A percentile compares a stretch with the other conserved stretches of the same genome.
phyloP scores from a whole-genome alignment of 2,329 filamentous ascomycete species.

The Curvularia sp. region DNA sequence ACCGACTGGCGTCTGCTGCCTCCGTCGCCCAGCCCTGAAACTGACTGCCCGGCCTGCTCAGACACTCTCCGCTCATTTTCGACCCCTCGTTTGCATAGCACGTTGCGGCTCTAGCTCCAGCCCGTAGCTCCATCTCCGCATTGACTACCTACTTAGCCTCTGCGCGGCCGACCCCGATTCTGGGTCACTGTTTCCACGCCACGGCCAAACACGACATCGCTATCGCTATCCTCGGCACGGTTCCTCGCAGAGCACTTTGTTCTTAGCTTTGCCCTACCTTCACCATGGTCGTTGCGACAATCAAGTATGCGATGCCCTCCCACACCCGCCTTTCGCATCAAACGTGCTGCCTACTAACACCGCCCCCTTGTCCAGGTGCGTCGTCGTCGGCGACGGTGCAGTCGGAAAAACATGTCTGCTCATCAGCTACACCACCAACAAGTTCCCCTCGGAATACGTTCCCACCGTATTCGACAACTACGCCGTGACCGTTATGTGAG shows the following conservation, averaged over 20 bases:
- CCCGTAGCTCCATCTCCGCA: slow-evolving; percentile 33
- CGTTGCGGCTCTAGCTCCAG: slow-evolving; percentile 24
- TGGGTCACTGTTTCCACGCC: slow-evolving; percentile 21
- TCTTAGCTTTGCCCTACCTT: slow-evolving; percentile 1
- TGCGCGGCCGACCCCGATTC: slow-evolving; percentile 27
- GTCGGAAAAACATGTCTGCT: slow-evolving; percentile 99
- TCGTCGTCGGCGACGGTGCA: slow-evolving; percentile 98
- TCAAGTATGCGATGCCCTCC: slow-evolving; percentile 48
- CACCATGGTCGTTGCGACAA: slow-evolving; percentile 53
- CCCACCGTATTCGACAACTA: slow-evolving; percentile 99
- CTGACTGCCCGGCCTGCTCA: slow-evolving; percentile 40
- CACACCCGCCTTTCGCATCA: not conserved
- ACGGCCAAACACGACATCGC: slow-evolving; percentile 23
- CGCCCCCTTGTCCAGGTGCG: slow-evolving; percentile 70
- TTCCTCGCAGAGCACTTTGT: not conserved
- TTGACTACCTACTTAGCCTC: slow-evolving; percentile 19
- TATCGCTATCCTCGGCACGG: slow-evolving; percentile 13
- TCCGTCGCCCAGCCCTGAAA: slow-evolving; percentile 26
- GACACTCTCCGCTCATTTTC: slow-evolving; percentile 40
- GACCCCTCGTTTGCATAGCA: slow-evolving; percentile 49
- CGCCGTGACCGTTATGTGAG: slow-evolving; percentile 99
- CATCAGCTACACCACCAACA: slow-evolving; percentile 99
- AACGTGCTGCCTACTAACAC: slow-evolving; percentile 16
- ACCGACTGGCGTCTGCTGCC: slow-evolving; percentile 30
- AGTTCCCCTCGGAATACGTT: slow-evolving; percentile 99